Conservation (phyloP, 148 eudicot genomes). For the Fagopyrum homotropicum region DNA sequence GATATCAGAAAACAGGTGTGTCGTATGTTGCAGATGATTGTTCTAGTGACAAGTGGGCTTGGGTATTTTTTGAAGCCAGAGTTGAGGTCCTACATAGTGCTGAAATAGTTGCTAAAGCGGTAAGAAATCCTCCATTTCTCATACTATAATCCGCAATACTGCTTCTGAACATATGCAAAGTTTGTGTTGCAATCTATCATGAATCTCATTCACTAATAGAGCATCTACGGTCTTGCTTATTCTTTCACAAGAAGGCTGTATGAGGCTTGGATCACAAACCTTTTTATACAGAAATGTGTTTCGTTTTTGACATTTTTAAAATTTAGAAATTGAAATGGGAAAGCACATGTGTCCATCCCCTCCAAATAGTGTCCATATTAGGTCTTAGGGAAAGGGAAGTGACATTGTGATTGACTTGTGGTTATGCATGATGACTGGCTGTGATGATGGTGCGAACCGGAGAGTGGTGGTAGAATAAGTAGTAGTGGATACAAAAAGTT, state of each 20-base stretch:
- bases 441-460: too few relatives aligned
- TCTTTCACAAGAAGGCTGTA: neutral
- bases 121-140: slow-evolving; percentile 19
- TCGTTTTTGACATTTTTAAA: too few relatives aligned
- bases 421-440: too few relatives aligned
- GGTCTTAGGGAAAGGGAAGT: too few relatives aligned
- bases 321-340: too few relatives aligned
- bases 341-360: too few relatives aligned
- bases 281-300: neutral
- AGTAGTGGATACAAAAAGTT: too few relatives aligned
- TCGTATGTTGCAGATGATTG: slow-evolving; percentile 61
- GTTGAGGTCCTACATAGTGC: slow-evolving; percentile 45
- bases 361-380: too few relatives aligned
- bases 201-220: neutral
- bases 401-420: too few relatives aligned
- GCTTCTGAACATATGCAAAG: neutral
- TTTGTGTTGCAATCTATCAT: neutral
- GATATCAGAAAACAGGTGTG: slow-evolving; percentile 60
- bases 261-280: neutral
- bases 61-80: slow-evolving; percentile 77
- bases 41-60: slow-evolving; percentile 85
- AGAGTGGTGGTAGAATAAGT: too few relatives aligned
- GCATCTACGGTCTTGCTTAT: neutral
- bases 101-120: slow-evolving; percentile 94
- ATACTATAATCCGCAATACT: neutral